Base-by-base conservation (phyloP, 345 rosid species). In the Clausena lansium region DNA sequence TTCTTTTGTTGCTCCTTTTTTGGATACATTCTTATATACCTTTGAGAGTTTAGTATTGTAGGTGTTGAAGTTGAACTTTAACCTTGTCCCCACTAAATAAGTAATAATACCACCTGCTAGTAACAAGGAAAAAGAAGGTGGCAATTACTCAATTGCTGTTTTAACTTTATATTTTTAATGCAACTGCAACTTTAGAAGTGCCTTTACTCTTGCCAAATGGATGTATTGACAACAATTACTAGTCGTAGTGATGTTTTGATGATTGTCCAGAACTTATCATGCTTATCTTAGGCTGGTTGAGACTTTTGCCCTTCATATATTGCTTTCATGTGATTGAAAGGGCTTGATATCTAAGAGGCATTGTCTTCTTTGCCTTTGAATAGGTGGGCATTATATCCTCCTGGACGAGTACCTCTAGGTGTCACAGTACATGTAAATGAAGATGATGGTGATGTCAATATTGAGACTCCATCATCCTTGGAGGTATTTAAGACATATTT, bases 341-440 rank as follows among this genome's bases (percentile, higher is more conserved):
- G 80, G 59, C 77, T 72, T 72, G 72, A 73, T 70, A 39, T 28
- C 59, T 68, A 67, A 78, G 64, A 54, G 72, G 8, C 22, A 41
- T 33, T 81, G 27, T 70, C 36, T 20, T 9, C 72, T 64, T 77
- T 69, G 22, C 83, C 41, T 83, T 80, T 76, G 69, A 65, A 77
- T 84, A 95, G 99, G 90, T 93, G 99, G 99, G 99, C 99, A 47
- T 79, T 95, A 80, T 95, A 95, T 87, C 99, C 99, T 87, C 99
- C 99, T 45, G 99, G 99, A 82, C 89, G 83, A 89, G 99, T 95
- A 38, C 99, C 98, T 78, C 73, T 92, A 64, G 99, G 99, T 81
- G 98, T 95, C 76, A 95, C 97, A 45, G 98, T 95, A 69, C 98
- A 92, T 87, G 97, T 93, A 59, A 93, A 90, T 85, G 99, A 95